Percentiles rank a stretch among this genome's conserved stretches.
phyloP scores from a whole-genome alignment of 768 basidiomycete species.

The Hirschioporus abietinus region DNA sequence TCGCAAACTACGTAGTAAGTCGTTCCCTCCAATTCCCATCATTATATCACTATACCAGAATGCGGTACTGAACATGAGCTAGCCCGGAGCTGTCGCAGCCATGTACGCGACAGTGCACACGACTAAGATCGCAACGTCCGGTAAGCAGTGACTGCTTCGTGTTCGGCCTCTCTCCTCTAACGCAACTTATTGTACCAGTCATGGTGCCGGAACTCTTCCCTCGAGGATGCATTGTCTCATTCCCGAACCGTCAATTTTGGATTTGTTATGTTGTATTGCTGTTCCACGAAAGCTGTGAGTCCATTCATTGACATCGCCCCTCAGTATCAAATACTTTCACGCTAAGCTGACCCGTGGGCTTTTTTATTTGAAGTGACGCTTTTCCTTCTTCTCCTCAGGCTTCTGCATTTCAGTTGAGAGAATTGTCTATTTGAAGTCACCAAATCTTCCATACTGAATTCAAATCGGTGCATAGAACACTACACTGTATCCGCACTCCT shows the following conservation, averaged over 20 bases:
- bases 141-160: neutral
- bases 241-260: neutral
- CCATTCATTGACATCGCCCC: neutral
- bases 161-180: neutral
- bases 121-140: neutral
- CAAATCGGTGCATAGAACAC: neutral
- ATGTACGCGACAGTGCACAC: neutral
- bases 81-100: neutral
- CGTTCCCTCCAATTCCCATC: neutral
- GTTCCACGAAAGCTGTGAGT: neutral
- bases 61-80: neutral
- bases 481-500: neutral
- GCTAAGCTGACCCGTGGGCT: neutral
- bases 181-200: neutral
- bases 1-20: neutral
- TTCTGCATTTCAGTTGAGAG: neutral
- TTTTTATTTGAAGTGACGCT: neutral
- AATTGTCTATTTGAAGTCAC: neutral
- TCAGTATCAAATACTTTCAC: too few species aligned
- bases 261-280: neutral
- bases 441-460: neutral
- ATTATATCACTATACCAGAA: too few species aligned
- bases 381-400: neutral
- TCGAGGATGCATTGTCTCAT: neutral
- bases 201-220: neutral